Evolutionary conservation across 345 rosid species (phyloP).

Genomic region (Camelina laxa): DNA sequence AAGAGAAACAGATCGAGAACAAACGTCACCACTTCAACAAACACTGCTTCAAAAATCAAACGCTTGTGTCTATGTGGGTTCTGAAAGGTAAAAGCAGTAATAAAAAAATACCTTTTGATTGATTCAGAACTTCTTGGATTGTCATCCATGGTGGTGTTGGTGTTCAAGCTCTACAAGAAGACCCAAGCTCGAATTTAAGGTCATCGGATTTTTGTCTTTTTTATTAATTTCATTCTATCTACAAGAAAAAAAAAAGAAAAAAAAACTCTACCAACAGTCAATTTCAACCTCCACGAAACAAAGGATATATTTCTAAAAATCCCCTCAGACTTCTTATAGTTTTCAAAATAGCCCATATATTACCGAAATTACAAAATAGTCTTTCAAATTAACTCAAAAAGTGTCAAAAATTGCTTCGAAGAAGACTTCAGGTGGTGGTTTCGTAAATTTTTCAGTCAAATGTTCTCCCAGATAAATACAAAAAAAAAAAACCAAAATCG

Average conservation of each 20-base stretch:
- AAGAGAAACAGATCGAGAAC: constrained; percentile 30
- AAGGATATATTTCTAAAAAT: background rate
- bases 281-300: constrained; percentile 11
- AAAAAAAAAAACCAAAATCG: background rate
- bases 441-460: background rate
- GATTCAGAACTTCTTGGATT: constrained; percentile 30
- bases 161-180: constrained; percentile 11
- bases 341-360: background rate
- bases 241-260: too few relatives aligned
- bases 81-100: constrained; percentile 2
- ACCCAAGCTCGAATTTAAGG: constrained; percentile 33
- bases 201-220: constrained; percentile 23
- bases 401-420: background rate
- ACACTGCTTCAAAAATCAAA: constrained; percentile 4
- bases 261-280: background rate
- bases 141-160: constrained; percentile 35
- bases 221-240: background rate
- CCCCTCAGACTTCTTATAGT: background rate
- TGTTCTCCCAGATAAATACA: background rate
- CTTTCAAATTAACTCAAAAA: background rate
- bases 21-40: constrained; percentile 24
- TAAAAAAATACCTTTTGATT: constrained; percentile 21
- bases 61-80: background rate
- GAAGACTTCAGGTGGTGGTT: background rate
- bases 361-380: constrained; percentile 11